Conservation (phyloP, 768 basidiomycete species). For the Boletus edulis region DNA sequence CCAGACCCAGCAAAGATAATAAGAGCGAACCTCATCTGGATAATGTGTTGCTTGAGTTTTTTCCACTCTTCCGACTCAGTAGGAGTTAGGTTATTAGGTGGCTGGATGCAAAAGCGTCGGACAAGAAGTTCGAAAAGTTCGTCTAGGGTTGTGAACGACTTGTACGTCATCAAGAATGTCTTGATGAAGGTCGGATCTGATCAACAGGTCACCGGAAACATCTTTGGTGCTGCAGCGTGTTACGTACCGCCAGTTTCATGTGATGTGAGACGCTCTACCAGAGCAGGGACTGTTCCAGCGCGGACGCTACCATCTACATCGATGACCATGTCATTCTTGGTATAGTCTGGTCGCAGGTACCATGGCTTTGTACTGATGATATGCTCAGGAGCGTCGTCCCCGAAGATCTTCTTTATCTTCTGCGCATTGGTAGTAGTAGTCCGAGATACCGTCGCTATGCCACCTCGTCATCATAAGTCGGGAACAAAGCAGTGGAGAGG, state of each 20-base stretch:
- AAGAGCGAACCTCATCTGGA: slow-evolving; percentile 73
- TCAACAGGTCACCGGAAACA: slow-evolving; percentile 5
- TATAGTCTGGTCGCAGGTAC: slow-evolving; percentile 84
- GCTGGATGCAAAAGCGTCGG: slow-evolving; percentile 72
- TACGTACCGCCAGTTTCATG: slow-evolving; percentile 82
- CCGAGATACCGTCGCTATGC: slow-evolving; percentile 24
- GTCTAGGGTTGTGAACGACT: slow-evolving; percentile 84
- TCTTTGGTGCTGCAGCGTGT: not conserved
- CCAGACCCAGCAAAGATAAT: not conserved
- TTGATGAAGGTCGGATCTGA: slow-evolving; percentile 77
- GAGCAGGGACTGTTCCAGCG: slow-evolving; percentile 81
- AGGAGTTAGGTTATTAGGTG: slow-evolving; percentile 63
- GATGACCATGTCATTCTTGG: slow-evolving; percentile 76
- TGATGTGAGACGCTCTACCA: slow-evolving; percentile 87
- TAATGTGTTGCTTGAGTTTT: slow-evolving; percentile 80
- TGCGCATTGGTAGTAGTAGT: slow-evolving; percentile 34
- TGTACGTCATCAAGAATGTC: slow-evolving; percentile 95
- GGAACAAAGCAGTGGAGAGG: not conserved
- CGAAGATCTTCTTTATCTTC: slow-evolving; percentile 71
- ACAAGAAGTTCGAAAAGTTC: slow-evolving; percentile 82
- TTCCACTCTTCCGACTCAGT: slow-evolving; percentile 76
- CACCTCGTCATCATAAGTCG: not conserved
- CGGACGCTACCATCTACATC: slow-evolving; percentile 82
- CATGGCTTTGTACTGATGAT: slow-evolving; percentile 60
- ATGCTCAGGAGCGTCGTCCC: slow-evolving; percentile 50